Conservation (phyloP, 2,329 filamentous ascomycete species). For the Colletotrichum lindemuthianum region DNA sequence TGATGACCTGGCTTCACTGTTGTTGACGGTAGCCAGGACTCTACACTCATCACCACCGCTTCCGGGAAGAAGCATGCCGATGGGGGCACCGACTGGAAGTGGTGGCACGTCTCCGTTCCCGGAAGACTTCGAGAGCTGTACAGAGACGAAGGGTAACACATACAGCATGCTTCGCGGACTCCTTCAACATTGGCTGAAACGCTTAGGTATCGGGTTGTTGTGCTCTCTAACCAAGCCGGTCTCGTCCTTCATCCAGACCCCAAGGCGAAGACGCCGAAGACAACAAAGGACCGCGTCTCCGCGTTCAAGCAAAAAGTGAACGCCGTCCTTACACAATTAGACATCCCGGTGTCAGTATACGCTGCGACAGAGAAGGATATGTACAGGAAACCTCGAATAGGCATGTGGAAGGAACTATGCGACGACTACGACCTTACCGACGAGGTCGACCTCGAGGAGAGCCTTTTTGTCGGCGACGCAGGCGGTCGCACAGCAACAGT, state of each 20-base stretch:
- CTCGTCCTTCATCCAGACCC: slow-evolving; percentile 78
- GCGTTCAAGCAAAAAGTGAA: slow-evolving; percentile 87
- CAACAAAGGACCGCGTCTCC: slow-evolving; percentile 68
- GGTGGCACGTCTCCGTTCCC: slow-evolving; percentile 85
- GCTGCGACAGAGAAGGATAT: slow-evolving; percentile 85
- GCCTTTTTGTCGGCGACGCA: slow-evolving; percentile 92
- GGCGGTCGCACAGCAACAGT: slow-evolving; percentile 67
- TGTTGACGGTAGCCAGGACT: slow-evolving; percentile 67
- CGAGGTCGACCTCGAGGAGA: slow-evolving; percentile 73
- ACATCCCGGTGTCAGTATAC: slow-evolving; percentile 83
- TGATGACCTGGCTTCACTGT: not conserved
- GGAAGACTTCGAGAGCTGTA: slow-evolving; percentile 73
- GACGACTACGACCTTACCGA: slow-evolving; percentile 68
- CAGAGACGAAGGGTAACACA: slow-evolving; percentile 68
- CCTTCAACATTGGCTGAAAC: not conserved
- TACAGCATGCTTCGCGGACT: too few species aligned
- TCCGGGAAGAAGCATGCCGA: slow-evolving; percentile 83
- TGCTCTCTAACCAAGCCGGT: slow-evolving; percentile 91
- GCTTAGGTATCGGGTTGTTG: slow-evolving; percentile 75
- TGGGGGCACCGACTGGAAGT: slow-evolving; percentile 86
- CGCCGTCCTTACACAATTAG: slow-evolving; percentile 74
- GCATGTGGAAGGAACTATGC: slow-evolving; percentile 82
- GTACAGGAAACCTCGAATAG: slow-evolving; percentile 86
- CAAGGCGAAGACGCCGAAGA: slow-evolving; percentile 74
- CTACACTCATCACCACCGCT: slow-evolving; percentile 82